Evolutionary conservation across 1,284 basidiomycete genomes (phyloP).

Genomic region (Paramarasmius palmivorus): DNA sequence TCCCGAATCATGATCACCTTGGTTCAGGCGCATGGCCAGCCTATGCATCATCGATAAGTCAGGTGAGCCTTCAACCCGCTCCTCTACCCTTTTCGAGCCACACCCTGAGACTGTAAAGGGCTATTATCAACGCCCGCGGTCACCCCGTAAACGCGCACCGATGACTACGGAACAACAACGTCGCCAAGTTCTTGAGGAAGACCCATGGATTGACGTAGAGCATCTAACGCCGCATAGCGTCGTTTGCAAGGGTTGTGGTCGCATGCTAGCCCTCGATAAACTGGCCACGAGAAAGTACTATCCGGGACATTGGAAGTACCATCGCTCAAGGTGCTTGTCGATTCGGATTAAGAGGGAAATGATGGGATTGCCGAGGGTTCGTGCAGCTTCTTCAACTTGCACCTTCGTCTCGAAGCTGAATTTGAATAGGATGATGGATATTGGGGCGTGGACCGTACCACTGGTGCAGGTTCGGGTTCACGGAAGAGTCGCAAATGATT

Average conservation of each 20-base stretch:
- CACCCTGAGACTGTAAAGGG: neutral
- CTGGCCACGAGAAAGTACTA: neutral
- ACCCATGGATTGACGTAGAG: neutral
- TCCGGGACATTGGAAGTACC: constrained; percentile 4
- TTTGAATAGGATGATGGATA: no score
- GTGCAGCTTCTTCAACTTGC: neutral
- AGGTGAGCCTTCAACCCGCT: neutral
- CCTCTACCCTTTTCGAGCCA: neutral
- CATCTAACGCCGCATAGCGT: constrained; percentile 1
- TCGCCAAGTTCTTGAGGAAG: neutral
- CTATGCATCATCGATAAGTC: no score
- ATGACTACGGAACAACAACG: neutral
- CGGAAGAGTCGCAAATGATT: no score
- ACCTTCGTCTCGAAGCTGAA: no score
- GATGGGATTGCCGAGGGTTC: neutral
- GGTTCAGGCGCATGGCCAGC: no score
- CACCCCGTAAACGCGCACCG: neutral
- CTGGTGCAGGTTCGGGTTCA: no score
- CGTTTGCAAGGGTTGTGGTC: neutral
- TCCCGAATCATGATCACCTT: no score
- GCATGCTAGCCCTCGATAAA: neutral
- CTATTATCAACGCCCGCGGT: neutral
- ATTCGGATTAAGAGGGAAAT: neutral
- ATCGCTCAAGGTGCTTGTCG: neutral
- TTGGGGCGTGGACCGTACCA: no score